Conservation (phyloP, 148 eudicot genomes). For the Fallopia convolvulus region DNA sequence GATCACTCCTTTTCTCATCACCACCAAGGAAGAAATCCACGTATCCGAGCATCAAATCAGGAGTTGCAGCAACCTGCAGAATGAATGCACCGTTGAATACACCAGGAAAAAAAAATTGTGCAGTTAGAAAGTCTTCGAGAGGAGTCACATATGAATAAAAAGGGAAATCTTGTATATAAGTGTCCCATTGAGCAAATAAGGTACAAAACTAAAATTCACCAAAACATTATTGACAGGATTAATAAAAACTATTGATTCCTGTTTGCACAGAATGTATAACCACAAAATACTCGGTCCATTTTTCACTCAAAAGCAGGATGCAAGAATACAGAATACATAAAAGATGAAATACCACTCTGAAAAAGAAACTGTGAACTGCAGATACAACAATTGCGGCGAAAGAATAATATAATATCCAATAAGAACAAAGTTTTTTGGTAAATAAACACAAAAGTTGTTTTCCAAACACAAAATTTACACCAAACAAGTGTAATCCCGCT, state of each 20-base stretch:
- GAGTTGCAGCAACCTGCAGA: conserved; percentile 82
- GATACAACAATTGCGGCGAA: not conserved
- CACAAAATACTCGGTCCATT: not conserved
- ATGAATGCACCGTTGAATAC: not conserved
- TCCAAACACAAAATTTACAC: not conserved
- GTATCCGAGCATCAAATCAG: conserved; percentile 92
- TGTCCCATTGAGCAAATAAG: not conserved
- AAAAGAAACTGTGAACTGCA: not conserved
- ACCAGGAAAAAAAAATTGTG: not conserved
- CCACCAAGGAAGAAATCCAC: conserved; percentile 96
- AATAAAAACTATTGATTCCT: not conserved
- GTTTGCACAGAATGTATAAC: not conserved
- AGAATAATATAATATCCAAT: not conserved
- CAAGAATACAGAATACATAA: not conserved
- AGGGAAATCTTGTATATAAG: not conserved
- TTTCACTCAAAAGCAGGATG: not conserved
- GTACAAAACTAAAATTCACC: not conserved
- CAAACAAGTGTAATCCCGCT: too few species aligned
- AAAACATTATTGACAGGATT: not conserved
- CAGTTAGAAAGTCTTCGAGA: not conserved
- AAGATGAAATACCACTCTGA: not conserved
- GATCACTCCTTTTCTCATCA: conserved; percentile 94
- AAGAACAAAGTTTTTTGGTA: not conserved
- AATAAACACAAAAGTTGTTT: not conserved
- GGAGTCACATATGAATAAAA: not conserved